phyloP scores from a whole-genome alignment of 208 protist species.

The Herpetomonas tarakana region DNA sequence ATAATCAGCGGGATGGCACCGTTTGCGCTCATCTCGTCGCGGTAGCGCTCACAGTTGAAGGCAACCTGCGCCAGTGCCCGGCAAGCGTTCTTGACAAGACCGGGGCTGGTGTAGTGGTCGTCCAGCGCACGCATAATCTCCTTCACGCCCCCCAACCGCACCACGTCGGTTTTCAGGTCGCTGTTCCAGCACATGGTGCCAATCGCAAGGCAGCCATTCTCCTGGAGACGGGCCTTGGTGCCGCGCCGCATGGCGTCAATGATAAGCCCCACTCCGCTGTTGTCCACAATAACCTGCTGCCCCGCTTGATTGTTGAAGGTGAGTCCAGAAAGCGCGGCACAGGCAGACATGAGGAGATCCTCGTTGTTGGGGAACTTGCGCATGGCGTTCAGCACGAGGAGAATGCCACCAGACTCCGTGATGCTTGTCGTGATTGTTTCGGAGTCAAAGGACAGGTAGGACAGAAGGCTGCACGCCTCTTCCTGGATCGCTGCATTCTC shows the following conservation, averaged over 20 bases:
- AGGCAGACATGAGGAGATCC: constrained; percentile 76
- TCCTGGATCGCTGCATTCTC: constrained; percentile 72
- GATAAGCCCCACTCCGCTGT: constrained; percentile 74
- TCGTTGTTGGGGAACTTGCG: constrained; percentile 75
- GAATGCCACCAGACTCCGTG: constrained; percentile 65
- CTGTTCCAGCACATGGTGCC: constrained; percentile 93
- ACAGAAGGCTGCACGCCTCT: constrained; percentile 80
- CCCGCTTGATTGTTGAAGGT: constrained; percentile 85
- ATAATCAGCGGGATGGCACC: constrained; percentile 87
- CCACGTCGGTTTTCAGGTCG: constrained; percentile 87
- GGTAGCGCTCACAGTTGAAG: constrained; percentile 87
- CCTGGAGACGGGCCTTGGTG: constrained; percentile 76
- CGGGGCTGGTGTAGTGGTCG: constrained; percentile 74
- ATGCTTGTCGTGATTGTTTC: constrained; percentile 83
- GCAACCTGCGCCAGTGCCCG: constrained; percentile 86
- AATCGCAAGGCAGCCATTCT: constrained; percentile 86
- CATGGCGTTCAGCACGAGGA: constrained; percentile 83
- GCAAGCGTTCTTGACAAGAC: constrained; percentile 88
- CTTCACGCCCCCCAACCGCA: constrained; percentile 69
- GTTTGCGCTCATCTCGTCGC: constrained; percentile 82
- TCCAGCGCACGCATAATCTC: constrained; percentile 83
- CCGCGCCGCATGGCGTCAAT: constrained; percentile 76
- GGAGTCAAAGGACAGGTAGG: constrained; percentile 92
- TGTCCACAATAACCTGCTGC: constrained; percentile 76
- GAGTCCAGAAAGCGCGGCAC: constrained; percentile 80